phyloP scores from a whole-genome alignment of 306 rosid species.

The Hippophae tibetana region DNA sequence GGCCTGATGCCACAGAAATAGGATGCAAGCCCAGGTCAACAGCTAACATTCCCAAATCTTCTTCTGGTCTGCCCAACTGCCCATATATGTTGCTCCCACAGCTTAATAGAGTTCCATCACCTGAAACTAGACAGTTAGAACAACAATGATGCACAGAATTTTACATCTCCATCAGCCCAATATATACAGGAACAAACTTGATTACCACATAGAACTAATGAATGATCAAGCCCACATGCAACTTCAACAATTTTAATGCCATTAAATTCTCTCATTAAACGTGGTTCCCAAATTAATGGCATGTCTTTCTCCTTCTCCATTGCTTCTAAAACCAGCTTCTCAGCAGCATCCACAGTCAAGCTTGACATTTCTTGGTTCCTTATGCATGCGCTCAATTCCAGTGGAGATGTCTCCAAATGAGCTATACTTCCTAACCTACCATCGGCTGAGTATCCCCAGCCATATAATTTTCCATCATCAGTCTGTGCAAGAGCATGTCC shows the following conservation, averaged over 20 bases:
- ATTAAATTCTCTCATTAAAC: conserved; percentile 45
- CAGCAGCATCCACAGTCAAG: conserved; percentile 48
- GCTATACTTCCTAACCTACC: conserved; percentile 69
- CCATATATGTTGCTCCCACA: conserved; percentile 74
- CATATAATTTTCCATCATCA: conserved; percentile 74
- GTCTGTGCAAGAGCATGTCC: conserved; percentile 84
- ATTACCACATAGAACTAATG: conserved; percentile 68
- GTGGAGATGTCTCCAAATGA: conserved; percentile 42
- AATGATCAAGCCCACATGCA: conserved; percentile 91
- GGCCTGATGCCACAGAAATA: conserved; percentile 60
- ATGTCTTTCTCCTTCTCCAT: conserved; percentile 61
- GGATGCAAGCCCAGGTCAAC: conserved; percentile 48
- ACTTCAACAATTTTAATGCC: conserved; percentile 60
- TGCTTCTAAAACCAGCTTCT: conserved; percentile 57
- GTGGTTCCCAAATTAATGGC: conserved; percentile 85
- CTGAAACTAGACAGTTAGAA: conserved; percentile 36
- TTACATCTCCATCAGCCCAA: conserved; percentile 3
- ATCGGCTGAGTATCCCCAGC: conserved; percentile 90
- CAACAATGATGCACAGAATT: conserved; percentile 7
- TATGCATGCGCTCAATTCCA: conserved; percentile 25
- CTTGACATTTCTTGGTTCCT: conserved; percentile 20
- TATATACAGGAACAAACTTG: conserved; percentile 6
- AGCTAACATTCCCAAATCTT: conserved; percentile 59
- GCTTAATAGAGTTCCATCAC: conserved; percentile 60
- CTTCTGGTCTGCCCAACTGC: conserved; percentile 58